Percentiles rank a stretch among this genome's conserved stretches.
Conservation (phyloP, 1,139 yeast genomes). For the Saccharomycopsis phalli region DNA sequence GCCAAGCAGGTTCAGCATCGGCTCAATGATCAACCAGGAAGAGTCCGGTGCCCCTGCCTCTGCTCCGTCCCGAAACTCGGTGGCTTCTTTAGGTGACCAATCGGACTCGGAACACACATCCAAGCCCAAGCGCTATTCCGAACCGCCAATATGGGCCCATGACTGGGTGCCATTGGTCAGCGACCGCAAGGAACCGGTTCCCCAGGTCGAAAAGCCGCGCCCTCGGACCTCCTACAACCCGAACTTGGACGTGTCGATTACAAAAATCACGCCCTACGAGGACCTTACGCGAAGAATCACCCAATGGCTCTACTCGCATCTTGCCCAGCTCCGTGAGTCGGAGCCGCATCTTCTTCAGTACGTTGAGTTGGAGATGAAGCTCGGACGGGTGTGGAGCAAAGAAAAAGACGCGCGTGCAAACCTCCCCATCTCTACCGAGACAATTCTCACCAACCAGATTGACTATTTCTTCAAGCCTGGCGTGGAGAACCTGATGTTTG, state of each 20-base stretch:
- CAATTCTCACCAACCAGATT: constrained; percentile 47
- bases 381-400: constrained; percentile 69
- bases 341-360: constrained; percentile 40
- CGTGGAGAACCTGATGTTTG: constrained; percentile 59
- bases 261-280: constrained; percentile 73
- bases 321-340: constrained; percentile 48
- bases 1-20: constrained; percentile 9
- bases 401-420: constrained; percentile 54
- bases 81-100: not conserved
- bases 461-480: constrained; percentile 62
- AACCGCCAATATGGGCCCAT: constrained; percentile 79
- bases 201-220: constrained; percentile 10
- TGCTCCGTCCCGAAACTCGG: not conserved
- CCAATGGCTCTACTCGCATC: constrained; percentile 82
- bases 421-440: constrained; percentile 70
- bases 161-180: constrained; percentile 48
- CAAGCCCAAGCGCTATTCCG: constrained; percentile 58
- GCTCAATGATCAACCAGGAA: constrained; percentile 5
- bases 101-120: not conserved
- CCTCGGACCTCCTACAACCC: constrained; percentile 7
- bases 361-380: constrained; percentile 75
- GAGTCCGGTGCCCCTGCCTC: not conserved
- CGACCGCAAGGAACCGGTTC: not conserved
- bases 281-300: constrained; percentile 76
- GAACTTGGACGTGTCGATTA: constrained; percentile 35